Conservation (phyloP, 2,329 filamentous ascomycete species). For the Fusarium continuum region DNA sequence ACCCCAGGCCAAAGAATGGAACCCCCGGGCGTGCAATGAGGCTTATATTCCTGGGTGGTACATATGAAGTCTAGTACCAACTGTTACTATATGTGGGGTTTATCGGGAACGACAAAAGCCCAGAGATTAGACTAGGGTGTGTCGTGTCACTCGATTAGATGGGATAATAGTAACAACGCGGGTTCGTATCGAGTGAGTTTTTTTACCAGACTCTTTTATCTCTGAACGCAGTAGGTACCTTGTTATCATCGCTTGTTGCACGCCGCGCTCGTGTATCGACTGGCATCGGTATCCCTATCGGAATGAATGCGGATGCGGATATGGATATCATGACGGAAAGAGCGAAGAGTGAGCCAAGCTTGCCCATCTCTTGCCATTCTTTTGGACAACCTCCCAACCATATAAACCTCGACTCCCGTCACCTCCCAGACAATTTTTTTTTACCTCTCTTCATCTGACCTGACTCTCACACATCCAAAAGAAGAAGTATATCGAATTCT, state of each 20-base stretch:
- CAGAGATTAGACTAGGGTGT: conserved; percentile 31
- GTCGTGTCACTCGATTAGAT: conserved; percentile 38
- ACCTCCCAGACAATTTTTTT: background rate
- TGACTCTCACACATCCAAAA: background rate
- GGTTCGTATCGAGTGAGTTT: conserved; percentile 31
- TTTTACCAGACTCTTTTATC: conserved; percentile 23
- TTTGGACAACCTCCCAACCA: conserved; percentile 13
- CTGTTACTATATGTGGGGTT: no score
- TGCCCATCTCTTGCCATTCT: conserved; percentile 15
- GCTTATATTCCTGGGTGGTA: conserved; percentile 1
- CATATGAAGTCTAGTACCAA: no score
- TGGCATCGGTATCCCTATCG: conserved; percentile 19
- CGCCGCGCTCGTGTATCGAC: background rate
- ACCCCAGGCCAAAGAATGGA: background rate
- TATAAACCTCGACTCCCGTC: conserved; percentile 37
- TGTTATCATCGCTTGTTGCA: conserved; percentile 7
- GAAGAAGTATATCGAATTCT: conserved; percentile 15
- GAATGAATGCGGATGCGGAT: conserved; percentile 10
- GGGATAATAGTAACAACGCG: conserved; percentile 35
- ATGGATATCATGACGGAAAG: conserved; percentile 25
- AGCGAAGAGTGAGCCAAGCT: conserved; percentile 8
- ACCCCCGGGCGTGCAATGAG: conserved; percentile 15
- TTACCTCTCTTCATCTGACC: conserved; percentile 14
- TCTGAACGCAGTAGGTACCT: conserved; percentile 22
- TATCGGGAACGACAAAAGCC: conserved; percentile 32